phyloP scores from a whole-genome alignment of 2,329 filamentous ascomycete genomes.

The Exophiala oligosperma region DNA sequence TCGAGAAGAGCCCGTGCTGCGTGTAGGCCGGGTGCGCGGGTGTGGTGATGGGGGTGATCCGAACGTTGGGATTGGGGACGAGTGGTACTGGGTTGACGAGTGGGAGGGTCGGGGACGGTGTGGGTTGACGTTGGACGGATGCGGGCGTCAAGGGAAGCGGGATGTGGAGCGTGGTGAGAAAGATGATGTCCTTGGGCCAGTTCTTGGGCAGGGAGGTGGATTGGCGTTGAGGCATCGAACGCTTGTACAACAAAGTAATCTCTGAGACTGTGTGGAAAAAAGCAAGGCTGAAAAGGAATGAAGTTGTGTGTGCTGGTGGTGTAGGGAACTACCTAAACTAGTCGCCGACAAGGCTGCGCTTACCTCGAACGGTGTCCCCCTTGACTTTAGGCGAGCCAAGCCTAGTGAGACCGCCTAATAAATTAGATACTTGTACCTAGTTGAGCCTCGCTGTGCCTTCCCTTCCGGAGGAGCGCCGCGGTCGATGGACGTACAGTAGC shows the following conservation, averaged over 20 bases:
- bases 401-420: too few relatives aligned
- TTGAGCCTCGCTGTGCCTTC: too few relatives aligned
- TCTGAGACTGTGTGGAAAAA: neutral
- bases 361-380: too few relatives aligned
- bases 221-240: neutral
- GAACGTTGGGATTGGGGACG: constrained; percentile 34
- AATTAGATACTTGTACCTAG: too few relatives aligned
- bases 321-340: too few relatives aligned
- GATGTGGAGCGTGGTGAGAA: constrained; percentile 29
- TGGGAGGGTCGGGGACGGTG: neutral
- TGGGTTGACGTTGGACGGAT: neutral
- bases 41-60: constrained; percentile 43
- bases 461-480: too few relatives aligned
- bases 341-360: too few relatives aligned
- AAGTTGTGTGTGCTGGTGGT: too few relatives aligned
- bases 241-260: neutral
- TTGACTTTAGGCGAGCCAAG: too few relatives aligned
- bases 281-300: neutral
- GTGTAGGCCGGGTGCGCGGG: constrained; percentile 48
- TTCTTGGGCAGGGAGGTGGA: constrained; percentile 17
- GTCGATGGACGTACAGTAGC: too few relatives aligned
- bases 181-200: constrained; percentile 22
- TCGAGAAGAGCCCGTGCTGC: constrained; percentile 45
- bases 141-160: constrained; percentile 3
- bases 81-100: constrained; percentile 4